Base-by-base conservation (phyloP, 352 stramenopile genomes). In the Pythium apleroticum region DNA sequence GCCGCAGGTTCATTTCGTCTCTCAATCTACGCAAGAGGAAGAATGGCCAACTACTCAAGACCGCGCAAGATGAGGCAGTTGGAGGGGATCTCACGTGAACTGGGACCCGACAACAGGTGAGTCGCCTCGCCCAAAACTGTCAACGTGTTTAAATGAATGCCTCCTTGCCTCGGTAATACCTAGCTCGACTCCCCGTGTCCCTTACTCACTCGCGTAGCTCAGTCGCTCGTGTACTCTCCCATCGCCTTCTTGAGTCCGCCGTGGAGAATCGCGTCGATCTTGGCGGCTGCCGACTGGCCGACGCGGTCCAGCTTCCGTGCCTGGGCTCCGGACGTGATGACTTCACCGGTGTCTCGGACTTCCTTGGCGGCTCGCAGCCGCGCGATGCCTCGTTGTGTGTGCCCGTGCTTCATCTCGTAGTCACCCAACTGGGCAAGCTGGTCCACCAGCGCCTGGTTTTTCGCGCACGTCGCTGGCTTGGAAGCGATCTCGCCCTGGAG, bases 401-500 rank as follows among this genome's bases (percentile, higher is more conserved):
- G 68, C 1, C 80, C 77, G 7, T 70, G 65, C 15, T 62, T 45
- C 63, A 87, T 65, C 35, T 93, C 84, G 24, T 77, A 89, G 45
- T 89, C 71, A 19, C 78, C 81, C 17, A 93, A 63, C 48, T 81
- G 55, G 49, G 87, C 57, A 4, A 93, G 54, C 54, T 84, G 68
- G 28, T 91, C 73, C 30, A 91, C 81, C 2, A 93, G 68, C 22
- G 66, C 20, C 59, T 91, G 80, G 67, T 93, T 93, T 45, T 87
- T 76, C 6, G 30, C 24, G 25, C 61, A 55, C 27, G 33, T 56
- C 0, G 78, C 81, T 5, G 68, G 76, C n/a, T 60, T 63, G 10
- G 73, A 71, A 22, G 72, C 48, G 28, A 90, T 71, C 52, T 89
- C 59, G 43, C 35, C 9, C 11, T 70, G 50, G 4, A 73, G 46